A percentile compares a stretch with the other conserved stretches of the same genome.
phyloP scores from a whole-genome alignment of 306 rosid species.

The Amphicarpaea edgeworthii region DNA sequence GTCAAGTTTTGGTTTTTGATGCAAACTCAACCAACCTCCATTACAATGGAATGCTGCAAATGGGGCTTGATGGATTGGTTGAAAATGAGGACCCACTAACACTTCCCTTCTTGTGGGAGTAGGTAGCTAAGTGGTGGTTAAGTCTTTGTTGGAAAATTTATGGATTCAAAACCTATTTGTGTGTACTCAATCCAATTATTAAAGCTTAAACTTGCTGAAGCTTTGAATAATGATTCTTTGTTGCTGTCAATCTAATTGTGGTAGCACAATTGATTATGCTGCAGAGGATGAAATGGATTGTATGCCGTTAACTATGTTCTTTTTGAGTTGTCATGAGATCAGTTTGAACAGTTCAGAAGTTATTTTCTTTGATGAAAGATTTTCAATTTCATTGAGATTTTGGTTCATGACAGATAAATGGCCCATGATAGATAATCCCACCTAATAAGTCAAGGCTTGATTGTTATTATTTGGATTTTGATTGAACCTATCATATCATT shows the following conservation, averaged over 20 bases:
- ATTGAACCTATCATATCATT: conserved; percentile 2
- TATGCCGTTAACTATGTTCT: conserved; percentile 25
- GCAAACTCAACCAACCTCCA: conserved; percentile 50
- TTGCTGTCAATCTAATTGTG: conserved; percentile 7
- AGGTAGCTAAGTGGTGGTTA: conserved; percentile 29
- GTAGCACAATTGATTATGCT: conserved; percentile 22
- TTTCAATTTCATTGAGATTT: conserved; percentile 8
- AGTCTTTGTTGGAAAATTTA: conserved; percentile 25
- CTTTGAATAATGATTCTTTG: conserved; percentile 23
- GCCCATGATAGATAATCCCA: conserved; percentile 1
- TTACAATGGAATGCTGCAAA: conserved; percentile 54
- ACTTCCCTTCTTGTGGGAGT: conserved; percentile 76
- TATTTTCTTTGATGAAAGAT: background rate
- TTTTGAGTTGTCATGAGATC: conserved; percentile 24
- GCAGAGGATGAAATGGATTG: conserved; percentile 17
- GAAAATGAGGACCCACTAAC: conserved; percentile 58
- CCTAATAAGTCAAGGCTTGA: conserved; percentile 25
- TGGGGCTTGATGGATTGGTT: conserved; percentile 57
- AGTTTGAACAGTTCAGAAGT: conserved; percentile 4
- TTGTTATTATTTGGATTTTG: conserved; percentile 1
- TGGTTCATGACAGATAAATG: conserved; percentile 1
- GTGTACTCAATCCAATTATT: conserved; percentile 17
- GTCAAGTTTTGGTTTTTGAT: conserved; percentile 43
- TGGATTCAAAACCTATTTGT: conserved; percentile 35
- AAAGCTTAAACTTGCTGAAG: conserved; percentile 41